A percentile compares a stretch with the other conserved stretches of the same genome.
phyloP scores from a whole-genome alignment of 2,329 filamentous ascomycete species.

The Graphium sp. region DNA sequence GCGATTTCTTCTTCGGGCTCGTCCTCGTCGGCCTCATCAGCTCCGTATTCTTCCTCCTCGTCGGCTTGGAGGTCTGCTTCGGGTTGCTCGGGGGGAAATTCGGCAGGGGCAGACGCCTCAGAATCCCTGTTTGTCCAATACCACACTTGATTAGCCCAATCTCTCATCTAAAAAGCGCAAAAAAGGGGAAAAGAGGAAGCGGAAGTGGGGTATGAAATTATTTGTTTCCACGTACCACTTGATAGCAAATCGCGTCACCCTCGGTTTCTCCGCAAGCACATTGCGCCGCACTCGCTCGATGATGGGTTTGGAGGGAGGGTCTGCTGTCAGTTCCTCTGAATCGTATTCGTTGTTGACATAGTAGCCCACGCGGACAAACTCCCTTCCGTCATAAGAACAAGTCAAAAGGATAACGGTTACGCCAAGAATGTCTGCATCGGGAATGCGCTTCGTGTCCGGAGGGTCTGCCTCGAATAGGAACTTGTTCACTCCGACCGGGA shows the following conservation, averaged over 20 bases:
- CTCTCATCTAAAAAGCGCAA: background rate
- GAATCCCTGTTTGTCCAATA: constrained; percentile 52
- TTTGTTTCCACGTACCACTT: constrained; percentile 57
- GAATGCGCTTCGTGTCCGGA: constrained; percentile 79
- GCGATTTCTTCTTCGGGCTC: constrained; percentile 39
- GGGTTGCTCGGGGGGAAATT: constrained; percentile 94
- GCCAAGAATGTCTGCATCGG: constrained; percentile 85
- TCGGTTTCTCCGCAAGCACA: constrained; percentile 89
- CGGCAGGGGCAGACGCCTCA: constrained; percentile 88
- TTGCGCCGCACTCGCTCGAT: constrained; percentile 87
- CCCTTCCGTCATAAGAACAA: constrained; percentile 88
- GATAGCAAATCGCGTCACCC: constrained; percentile 94
- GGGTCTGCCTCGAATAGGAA: constrained; percentile 95
- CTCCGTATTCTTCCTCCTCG: constrained; percentile 80
- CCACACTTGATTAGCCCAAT: background rate
- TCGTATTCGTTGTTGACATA: constrained; percentile 99
- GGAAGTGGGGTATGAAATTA: background rate
- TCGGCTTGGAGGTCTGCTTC: constrained; percentile 80
- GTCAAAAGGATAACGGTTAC: constrained; percentile 95
- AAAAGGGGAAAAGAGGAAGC: too few relatives aligned
- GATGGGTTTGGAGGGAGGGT: constrained; percentile 81
- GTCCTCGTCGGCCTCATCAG: constrained; percentile 68
- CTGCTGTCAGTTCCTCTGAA: constrained; percentile 70
- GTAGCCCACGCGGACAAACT: constrained; percentile 96
- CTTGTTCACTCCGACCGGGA: constrained; percentile 95